Conservation (phyloP, 2,329 filamentous ascomycete species). For the Sarocladium oryzae region DNA sequence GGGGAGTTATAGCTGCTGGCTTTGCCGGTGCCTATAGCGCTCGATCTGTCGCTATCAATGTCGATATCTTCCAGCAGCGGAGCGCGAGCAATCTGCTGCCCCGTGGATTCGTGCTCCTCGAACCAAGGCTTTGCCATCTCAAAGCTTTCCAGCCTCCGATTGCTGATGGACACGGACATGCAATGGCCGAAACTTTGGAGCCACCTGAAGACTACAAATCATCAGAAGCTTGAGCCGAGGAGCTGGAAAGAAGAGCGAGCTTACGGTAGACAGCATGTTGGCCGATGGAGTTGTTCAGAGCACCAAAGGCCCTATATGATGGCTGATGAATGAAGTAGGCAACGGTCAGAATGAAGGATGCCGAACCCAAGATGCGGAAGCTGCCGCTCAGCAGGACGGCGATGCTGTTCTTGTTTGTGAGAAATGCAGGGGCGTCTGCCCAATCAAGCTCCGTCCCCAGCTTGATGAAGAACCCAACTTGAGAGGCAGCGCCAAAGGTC, state of each 20-base stretch:
- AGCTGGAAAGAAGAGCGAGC: constrained; percentile 7
- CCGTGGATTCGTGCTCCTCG: neutral
- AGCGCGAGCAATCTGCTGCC: neutral
- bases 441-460: constrained; percentile 27
- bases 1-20: neutral
- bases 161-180: neutral
- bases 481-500: constrained; percentile 22
- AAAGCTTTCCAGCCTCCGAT: neutral
- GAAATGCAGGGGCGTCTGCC: constrained; percentile 23
- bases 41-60: neutral
- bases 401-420: constrained; percentile 22
- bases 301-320: constrained; percentile 18
- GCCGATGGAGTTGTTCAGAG: constrained; percentile 17
- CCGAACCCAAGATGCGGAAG: constrained; percentile 18
- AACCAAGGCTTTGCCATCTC: neutral
- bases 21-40: neutral
- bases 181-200: neutral
- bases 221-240: neutral
- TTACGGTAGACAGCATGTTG: constrained; percentile 18
- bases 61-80: neutral
- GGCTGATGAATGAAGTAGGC: constrained; percentile 18
- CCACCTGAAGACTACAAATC: neutral
- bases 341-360: constrained; percentile 17
- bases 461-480: constrained; percentile 25
- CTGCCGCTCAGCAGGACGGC: constrained; percentile 26